phyloP scores from a whole-genome alignment of 768 basidiomycete species.

The Coprinopsis cinerea region DNA sequence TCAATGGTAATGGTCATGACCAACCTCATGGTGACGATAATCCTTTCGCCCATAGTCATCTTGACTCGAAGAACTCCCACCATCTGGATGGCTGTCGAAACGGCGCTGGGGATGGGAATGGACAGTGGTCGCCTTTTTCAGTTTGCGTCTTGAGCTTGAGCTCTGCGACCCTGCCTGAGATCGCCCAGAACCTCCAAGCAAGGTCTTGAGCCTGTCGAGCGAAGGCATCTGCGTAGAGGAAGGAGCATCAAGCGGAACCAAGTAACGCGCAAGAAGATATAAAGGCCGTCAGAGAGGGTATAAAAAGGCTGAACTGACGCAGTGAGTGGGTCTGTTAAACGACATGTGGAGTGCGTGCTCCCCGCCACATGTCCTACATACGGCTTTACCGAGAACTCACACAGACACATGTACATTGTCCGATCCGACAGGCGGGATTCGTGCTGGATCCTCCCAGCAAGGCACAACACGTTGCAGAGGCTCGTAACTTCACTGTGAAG shows the following conservation, averaged over 20 bases:
- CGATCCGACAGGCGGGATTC: background rate
- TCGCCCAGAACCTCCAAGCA: background rate
- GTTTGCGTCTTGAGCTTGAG: background rate
- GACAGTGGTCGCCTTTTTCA: background rate
- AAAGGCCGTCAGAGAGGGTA: too few relatives aligned
- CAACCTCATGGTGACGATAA: background rate
- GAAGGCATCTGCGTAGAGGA: background rate
- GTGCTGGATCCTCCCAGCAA: background rate
- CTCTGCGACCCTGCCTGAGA: background rate
- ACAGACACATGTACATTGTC: too few relatives aligned
- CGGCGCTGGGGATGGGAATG: background rate
- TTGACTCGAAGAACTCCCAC: background rate
- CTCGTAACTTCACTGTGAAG: background rate
- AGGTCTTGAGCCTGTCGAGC: background rate
- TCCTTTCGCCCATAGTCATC: background rate
- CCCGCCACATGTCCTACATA: background rate
- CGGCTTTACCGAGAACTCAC: too few relatives aligned
- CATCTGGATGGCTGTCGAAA: background rate
- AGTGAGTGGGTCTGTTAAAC: background rate
- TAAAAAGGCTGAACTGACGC: background rate
- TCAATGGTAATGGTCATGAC: background rate
- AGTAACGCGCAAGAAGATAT: background rate
- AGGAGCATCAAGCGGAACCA: too few relatives aligned
- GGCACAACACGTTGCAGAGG: background rate
- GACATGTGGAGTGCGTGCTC: slow-evolving; percentile 6